Percentiles rank a stretch among this genome's conserved stretches.
Evolutionary conservation across 495 filamentous ascomycete species (phyloP).

Genomic region (Penicillium longicatenatum): DNA sequence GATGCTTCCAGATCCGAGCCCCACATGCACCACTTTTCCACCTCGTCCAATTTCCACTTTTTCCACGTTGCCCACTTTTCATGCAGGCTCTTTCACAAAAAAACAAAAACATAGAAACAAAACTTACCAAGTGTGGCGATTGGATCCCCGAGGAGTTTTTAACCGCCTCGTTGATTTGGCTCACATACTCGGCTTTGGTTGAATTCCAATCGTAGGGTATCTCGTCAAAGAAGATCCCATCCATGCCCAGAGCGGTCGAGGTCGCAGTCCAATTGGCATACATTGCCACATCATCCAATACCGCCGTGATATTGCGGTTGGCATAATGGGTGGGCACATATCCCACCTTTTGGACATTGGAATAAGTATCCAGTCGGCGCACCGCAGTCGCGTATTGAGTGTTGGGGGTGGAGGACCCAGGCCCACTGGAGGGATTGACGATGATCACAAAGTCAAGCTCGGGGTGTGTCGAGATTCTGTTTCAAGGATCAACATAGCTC

Average conservation of each 20-base stretch:
- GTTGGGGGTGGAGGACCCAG: constrained; percentile 1
- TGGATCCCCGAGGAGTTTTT: background rate
- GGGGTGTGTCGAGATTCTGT: background rate
- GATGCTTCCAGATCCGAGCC: background rate
- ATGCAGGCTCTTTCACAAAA: background rate
- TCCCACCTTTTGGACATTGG: constrained; percentile 7
- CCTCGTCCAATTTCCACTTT: background rate
- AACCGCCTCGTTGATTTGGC: constrained; percentile 5
- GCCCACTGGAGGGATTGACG: constrained; percentile 5
- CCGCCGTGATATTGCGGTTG: background rate
- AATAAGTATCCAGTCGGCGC: constrained; percentile 3
- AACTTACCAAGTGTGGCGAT: constrained; percentile 3
- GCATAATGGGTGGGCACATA: constrained; percentile 5
- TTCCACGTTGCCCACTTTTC: background rate
- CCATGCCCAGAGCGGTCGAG: constrained; percentile 2
- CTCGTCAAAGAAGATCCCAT: constrained; percentile 8
- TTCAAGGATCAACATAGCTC: background rate
- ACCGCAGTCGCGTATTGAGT: constrained; percentile 2
- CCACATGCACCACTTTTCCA: background rate
- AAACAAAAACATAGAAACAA: background rate
- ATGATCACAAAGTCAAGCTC: constrained; percentile 6
- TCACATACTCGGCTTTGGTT: constrained; percentile 2
- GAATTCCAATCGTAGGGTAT: constrained; percentile 3
- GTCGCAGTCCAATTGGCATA: constrained; percentile 4
- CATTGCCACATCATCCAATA: constrained; percentile 1